Conservation (phyloP, 768 basidiomycete species). For the Panaeolus cyanescens region DNA sequence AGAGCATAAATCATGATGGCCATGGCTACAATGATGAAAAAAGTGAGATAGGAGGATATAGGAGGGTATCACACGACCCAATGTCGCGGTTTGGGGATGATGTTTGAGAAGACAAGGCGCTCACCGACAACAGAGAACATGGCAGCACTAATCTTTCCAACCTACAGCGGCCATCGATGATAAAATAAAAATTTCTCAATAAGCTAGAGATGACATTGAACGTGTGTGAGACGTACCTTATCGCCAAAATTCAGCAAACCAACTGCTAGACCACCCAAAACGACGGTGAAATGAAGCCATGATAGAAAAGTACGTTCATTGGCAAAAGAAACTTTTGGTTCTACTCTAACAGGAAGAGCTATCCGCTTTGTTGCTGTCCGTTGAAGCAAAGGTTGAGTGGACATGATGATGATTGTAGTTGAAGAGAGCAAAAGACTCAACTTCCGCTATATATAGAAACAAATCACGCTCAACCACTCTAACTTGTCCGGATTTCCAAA, state of each 20-base stretch:
- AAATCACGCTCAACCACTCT: slow-evolving; percentile 2
- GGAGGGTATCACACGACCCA: neutral
- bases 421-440: neutral
- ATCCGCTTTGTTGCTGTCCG: slow-evolving; percentile 94
- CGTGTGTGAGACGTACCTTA: slow-evolving; percentile 55
- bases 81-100: neutral
- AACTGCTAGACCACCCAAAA: slow-evolving; percentile 94
- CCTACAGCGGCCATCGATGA: slow-evolving; percentile 32
- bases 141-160: slow-evolving; percentile 93
- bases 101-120: slow-evolving; percentile 9
- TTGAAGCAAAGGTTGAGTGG: slow-evolving; percentile 96
- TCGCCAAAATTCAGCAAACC: slow-evolving; percentile 98
- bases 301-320: slow-evolving; percentile 96
- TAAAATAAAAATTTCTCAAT: neutral
- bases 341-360: slow-evolving; percentile 92
- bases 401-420: slow-evolving; percentile 56
- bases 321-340: slow-evolving; percentile 94
- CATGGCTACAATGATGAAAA: slow-evolving; percentile 61
- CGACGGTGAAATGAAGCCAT: slow-evolving; percentile 98
- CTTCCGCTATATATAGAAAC: slow-evolving; percentile 19
- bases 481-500: slow-evolving; percentile 8
- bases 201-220: neutral
- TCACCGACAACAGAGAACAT: slow-evolving; percentile 94
- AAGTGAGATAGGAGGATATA: neutral
- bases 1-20: slow-evolving; percentile 97